Evolutionary conservation across 768 basidiomycete species (phyloP).

Genomic region (Phanerodontia chrysosporium): DNA sequence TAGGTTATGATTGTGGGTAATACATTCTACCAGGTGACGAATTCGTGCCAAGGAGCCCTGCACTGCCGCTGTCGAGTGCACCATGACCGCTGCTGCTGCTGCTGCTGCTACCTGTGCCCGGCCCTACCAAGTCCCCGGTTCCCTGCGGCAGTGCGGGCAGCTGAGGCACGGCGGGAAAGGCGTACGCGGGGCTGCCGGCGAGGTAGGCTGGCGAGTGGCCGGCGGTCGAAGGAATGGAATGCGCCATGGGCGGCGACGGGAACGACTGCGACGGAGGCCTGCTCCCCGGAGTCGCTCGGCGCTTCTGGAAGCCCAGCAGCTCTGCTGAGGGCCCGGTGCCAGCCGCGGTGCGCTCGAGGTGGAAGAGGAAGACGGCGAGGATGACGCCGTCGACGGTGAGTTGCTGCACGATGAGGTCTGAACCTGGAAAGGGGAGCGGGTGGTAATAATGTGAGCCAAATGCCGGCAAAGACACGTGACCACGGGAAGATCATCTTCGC

Average conservation of each 20-base stretch:
- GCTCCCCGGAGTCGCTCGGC: constrained; percentile 22
- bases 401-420: constrained; percentile 64
- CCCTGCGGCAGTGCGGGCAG: background rate
- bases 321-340: constrained; percentile 55
- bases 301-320: constrained; percentile 48
- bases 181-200: background rate
- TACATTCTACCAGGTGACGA: background rate
- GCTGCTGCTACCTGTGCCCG: background rate
- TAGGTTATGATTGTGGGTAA: background rate
- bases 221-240: constrained; percentile 1
- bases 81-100: background rate
- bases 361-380: constrained; percentile 62
- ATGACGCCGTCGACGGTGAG: constrained; percentile 61
- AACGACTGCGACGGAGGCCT: constrained; percentile 22
- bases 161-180: background rate
- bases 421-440: constrained; percentile 29
- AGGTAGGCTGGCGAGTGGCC: background rate
- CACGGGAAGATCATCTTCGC: background rate
- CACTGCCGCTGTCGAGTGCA: background rate
- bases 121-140: background rate
- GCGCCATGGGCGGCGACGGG: constrained; percentile 8
- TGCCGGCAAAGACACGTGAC: background rate
- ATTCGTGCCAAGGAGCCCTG: background rate
- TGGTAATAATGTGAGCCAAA: background rate
- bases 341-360: constrained; percentile 52